Conservation (phyloP, 2,329 filamentous ascomycete species). For the Metarhizium sp. region DNA sequence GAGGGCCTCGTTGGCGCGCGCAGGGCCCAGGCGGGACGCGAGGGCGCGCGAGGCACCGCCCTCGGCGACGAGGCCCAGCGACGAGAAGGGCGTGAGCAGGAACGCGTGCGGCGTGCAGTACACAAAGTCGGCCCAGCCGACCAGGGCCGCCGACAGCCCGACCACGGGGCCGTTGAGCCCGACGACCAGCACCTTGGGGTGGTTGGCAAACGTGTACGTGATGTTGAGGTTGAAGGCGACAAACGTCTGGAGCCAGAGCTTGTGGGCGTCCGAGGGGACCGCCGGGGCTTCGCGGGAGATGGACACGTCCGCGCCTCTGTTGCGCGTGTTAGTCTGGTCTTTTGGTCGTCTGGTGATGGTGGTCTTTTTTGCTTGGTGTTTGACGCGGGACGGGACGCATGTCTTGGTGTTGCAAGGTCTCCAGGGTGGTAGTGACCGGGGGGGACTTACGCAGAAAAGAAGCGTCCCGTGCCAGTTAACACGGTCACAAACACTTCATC, state of each 20-base stretch:
- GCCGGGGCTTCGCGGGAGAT: slow-evolving; percentile 35
- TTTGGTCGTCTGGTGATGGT: too few relatives aligned
- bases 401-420: too few relatives aligned
- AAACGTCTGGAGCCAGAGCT: slow-evolving; percentile 59
- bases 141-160: slow-evolving; percentile 76
- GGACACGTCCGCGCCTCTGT: slow-evolving; percentile 71
- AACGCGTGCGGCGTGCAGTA: slow-evolving; percentile 77
- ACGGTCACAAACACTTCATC: slow-evolving; percentile 81
- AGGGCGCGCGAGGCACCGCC: slow-evolving; percentile 73
- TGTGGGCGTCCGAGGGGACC: slow-evolving; percentile 28
- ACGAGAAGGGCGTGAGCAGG: slow-evolving; percentile 84
- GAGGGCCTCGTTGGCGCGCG: slow-evolving; percentile 83
- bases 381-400: too few relatives aligned
- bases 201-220: slow-evolving; percentile 82
- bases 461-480: slow-evolving; percentile 71
- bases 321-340: too few relatives aligned
- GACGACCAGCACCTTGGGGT: slow-evolving; percentile 86
- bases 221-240: slow-evolving; percentile 81
- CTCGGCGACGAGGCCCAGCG: slow-evolving; percentile 82
- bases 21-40: slow-evolving; percentile 68
- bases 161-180: slow-evolving; percentile 89
- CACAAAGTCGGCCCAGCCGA: slow-evolving; percentile 83
- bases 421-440: not conserved
- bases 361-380: too few relatives aligned
- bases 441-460: slow-evolving; percentile 71